Base-by-base conservation (phyloP, 192 early-diverging fungal genomes). In the Obelidium mucronatum region DNA sequence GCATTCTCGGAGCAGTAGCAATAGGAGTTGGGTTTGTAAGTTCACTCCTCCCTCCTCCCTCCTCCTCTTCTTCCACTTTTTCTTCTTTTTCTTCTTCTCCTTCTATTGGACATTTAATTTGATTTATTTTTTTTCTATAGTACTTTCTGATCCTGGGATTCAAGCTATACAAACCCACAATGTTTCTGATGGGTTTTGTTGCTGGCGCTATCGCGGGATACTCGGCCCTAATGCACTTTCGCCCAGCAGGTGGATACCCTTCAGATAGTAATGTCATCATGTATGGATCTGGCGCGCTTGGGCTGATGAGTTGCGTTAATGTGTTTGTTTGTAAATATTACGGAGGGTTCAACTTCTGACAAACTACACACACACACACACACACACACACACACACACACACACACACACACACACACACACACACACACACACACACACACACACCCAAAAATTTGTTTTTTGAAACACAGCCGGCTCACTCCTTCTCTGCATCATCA, bases 401-500 rank as follows among this genome's bases (percentile, higher is more conserved):
- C n/a, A n/a, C n/a, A n/a, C n/a, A n/a, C n/a, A n/a, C n/a, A n/a
- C n/a, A n/a, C n/a, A n/a, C n/a, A n/a, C n/a, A n/a, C n/a, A n/a
- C n/a, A n/a, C n/a, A n/a, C n/a, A n/a, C n/a, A n/a, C n/a, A n/a
- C n/a, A n/a, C n/a, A n/a, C n/a, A n/a, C n/a, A 48, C 8, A 48
- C 17, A 67, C 62, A 31, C 62, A 19, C 37, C 48, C 1, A 3
- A 26, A 61, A 60, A 51, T 17, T n/a, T n/a, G n/a, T n/a, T n/a
- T n/a, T n/a, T n/a, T n/a, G n/a, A n/a, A n/a, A n/a, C n/a, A n/a
- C n/a, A 77, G 76, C 52, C 34, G 76, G 66, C 15, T 54, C n/a
- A 17, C 30, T 70, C 3, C 64, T 77, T 39, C 67, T 77, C 5
- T 77, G 76, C 67, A 13, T 77, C 30, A 35, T 61, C 33, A 54